phyloP scores from a whole-genome alignment of 805 yeast genomes.

The Alloascoidea africana region DNA sequence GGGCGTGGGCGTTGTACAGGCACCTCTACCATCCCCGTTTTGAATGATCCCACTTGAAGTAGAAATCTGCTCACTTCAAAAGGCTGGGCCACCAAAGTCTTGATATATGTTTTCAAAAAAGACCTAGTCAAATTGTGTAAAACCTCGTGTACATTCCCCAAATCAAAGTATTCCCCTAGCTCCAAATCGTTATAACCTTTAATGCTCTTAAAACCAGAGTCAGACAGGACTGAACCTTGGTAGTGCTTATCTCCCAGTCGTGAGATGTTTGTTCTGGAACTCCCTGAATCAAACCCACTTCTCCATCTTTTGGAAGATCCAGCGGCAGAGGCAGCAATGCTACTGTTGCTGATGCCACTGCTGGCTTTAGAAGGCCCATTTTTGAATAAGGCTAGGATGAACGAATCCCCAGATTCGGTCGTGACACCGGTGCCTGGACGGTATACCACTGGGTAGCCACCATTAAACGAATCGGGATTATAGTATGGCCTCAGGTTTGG shows the following conservation, averaged over 20 bases:
- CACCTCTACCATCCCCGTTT: background rate
- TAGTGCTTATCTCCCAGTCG: constrained; percentile 7
- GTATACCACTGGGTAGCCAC: constrained; percentile 45
- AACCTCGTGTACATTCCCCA: constrained; percentile 39
- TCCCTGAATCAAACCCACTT: constrained; percentile 12
- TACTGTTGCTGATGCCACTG: no score
- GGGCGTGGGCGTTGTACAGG: constrained; percentile 5
- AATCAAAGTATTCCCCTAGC: constrained; percentile 49
- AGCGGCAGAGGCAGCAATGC: no score
- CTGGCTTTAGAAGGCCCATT: no score
- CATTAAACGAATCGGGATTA: constrained; percentile 50
- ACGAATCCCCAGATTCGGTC: no score
- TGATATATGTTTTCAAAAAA: constrained; percentile 52
- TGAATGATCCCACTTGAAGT: constrained; percentile 51
- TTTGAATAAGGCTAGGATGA: no score
- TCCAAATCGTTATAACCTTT: constrained; percentile 43
- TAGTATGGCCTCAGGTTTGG: constrained; percentile 45
- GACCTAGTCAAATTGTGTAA: constrained; percentile 41
- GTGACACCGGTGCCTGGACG: constrained; percentile 45
- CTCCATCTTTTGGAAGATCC: constrained; percentile 7
- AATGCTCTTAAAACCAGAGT: constrained; percentile 4
- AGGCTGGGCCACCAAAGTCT: constrained; percentile 67
- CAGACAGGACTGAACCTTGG: constrained; percentile 6
- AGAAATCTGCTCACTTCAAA: constrained; percentile 70
- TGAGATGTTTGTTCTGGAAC: no score